A percentile compares a stretch with the other conserved stretches of the same genome.
Conservation (phyloP, 1,284 basidiomycete species). For the Irpex sp. region DNA sequence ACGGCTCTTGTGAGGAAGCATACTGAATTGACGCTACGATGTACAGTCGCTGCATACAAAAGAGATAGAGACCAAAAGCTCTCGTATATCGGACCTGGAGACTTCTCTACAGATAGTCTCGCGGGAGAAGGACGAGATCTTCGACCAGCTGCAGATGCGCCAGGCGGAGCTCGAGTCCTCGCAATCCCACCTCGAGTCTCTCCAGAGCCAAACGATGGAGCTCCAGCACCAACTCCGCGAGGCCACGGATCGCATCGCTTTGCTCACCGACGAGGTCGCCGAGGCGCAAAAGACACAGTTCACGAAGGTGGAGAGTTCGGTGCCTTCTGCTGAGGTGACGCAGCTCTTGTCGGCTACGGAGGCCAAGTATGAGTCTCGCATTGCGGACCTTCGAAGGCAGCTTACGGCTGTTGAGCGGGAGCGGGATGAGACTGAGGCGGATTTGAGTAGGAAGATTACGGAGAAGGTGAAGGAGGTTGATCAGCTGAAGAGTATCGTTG, state of each 20-base stretch:
- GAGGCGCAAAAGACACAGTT: constrained; percentile 60
- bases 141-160: constrained; percentile 78
- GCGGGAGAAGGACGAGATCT: constrained; percentile 70
- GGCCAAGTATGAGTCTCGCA: constrained; percentile 66
- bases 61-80: constrained; percentile 57
- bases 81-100: constrained; percentile 68
- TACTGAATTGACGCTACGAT: neutral
- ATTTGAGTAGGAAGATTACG: constrained; percentile 76
- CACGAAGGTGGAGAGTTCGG: constrained; percentile 37
- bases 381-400: constrained; percentile 63
- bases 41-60: constrained; percentile 65
- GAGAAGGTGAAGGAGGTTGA: constrained; percentile 78
- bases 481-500: constrained; percentile 55
- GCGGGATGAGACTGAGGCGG: constrained; percentile 73
- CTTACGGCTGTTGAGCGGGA: constrained; percentile 62
- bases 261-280: constrained; percentile 69
- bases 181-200: constrained; percentile 63
- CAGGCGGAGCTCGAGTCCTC: constrained; percentile 86
- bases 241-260: constrained; percentile 58
- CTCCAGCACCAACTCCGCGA: constrained; percentile 83
- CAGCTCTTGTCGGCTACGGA: constrained; percentile 76
- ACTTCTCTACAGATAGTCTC: constrained; percentile 60
- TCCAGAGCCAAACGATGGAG: constrained; percentile 77
- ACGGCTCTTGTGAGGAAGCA: neutral
- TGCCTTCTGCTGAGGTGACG: constrained; percentile 64